Evolutionary conservation across 306 rosid genomes (phyloP), one percentile per base, ranked within the genome.

Genomic region (Prinsepia uniflora): DNA sequence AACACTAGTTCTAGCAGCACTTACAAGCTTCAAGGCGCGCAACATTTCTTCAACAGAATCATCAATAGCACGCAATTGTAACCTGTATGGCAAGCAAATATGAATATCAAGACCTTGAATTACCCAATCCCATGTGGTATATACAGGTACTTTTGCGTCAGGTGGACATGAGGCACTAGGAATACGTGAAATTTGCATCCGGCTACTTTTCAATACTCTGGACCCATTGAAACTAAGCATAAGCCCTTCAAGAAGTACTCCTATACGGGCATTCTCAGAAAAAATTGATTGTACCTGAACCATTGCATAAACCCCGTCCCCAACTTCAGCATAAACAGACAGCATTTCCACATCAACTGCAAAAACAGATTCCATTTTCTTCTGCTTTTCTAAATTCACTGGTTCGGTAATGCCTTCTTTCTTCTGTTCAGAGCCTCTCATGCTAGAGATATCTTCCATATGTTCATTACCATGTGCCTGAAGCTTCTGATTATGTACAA

Each of bases 191-290:
- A 95, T 88, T 79, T 95, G 99, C 97, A 95, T 91, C 81, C 99
- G 81, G 78, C 99, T 89, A 84, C 99, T 95, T 86, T 85, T 91
- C 66, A 89, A 78, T 43, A 95, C 77, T 76, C 92, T 86, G 48
- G 89, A 87, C 56, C 91, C 96, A 67, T 87, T 89, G 39, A 95
- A 83, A 84, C 96, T 66, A 78, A 91, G 90, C 68, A 84, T 75
- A 63, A 95, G 95, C 68, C 99, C 99, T 89, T 95, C 99, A 68
- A 95, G 88, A 84, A 95, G 97, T 52, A 95, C 81, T 73, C 99
- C 99, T 67, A 95, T 91, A 43, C 88, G 82, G 70, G 96, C 97
- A 95, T 95, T 95, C 82, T 95, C 99, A 30, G 99, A 91, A 88
- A 95, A 95, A 80, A 95, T 89, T 47, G 99, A 95, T 70, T 95